Conservation (phyloP, 179 eudicot genomes). For the Beta lomatogona region DNA sequence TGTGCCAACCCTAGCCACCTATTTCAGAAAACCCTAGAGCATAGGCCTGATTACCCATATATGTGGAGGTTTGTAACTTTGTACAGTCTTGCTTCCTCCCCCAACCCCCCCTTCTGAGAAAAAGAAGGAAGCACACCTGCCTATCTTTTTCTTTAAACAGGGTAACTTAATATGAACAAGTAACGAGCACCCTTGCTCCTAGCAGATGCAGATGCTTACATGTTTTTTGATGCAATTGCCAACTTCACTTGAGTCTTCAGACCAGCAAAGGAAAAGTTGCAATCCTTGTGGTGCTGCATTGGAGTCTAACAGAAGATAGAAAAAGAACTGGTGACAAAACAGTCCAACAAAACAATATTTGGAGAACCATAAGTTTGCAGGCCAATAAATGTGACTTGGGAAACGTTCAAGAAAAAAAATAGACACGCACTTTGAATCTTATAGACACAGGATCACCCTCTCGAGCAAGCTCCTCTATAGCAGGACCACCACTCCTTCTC, state of each 20-base stretch:
- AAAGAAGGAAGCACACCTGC: neutral
- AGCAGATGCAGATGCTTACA: constrained; percentile 51
- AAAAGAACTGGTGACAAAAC: neutral
- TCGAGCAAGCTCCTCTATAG: constrained; percentile 90
- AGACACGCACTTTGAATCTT: constrained; percentile 59
- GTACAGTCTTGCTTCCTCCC: too few species aligned
- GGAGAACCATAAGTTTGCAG: neutral
- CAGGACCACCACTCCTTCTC: constrained; percentile 93
- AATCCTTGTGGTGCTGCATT: constrained; percentile 97
- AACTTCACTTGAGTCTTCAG: constrained; percentile 96
- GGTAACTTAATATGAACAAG: neutral
- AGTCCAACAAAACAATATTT: neutral
- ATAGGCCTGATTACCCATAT: too few species aligned
- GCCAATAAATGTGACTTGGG: neutral
- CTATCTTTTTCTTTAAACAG: too few species aligned
- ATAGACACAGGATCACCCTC: constrained; percentile 79
- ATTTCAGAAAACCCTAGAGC: neutral
- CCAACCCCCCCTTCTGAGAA: neutral
- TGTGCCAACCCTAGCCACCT: too few species aligned
- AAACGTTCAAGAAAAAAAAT: constrained; percentile 2
- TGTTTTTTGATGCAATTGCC: constrained; percentile 76
- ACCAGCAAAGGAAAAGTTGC: constrained; percentile 98
- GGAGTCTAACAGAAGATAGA: constrained; percentile 59
- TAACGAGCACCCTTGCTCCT: neutral
- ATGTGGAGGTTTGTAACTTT: too few species aligned